Base-by-base conservation (phyloP, 2,329 filamentous ascomycete species). In the Gaeumannomyces sp. region DNA sequence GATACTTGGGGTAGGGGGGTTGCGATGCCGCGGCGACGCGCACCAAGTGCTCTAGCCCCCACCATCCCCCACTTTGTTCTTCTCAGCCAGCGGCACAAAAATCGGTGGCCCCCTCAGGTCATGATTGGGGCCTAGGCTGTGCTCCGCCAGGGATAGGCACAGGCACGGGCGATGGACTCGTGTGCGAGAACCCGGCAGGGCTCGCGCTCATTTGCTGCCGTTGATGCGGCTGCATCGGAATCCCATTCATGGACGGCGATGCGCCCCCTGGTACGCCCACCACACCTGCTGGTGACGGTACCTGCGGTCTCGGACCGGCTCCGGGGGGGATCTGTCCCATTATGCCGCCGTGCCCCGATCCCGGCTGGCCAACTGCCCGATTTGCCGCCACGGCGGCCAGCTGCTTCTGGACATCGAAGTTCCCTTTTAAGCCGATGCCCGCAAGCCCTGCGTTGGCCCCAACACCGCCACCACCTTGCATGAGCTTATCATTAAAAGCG, bases 401-500 rank as follows among this genome's bases (percentile, higher is more conserved):
- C 61, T 76, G 70, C 69, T 76, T 76, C 31, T 73, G 69, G 60
- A 73, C 69, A 45, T 78, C 74, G 35, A 74, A 72, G 16, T 71
- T 72, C 14, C 73, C 72, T 35, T 73, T 74, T 11, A 77, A 68
- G 0, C 77, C 76, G 27, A 78, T 76, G 27, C 76, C 76, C n/a
- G 73, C 73, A 27, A 79, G 70, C 25, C 76, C 76, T 0, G 74
- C 68, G 4, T 76, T 68, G 65, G 80, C 66, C 19, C 66, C 65
- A 33, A 65, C 64, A 35, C 66, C 65, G 33, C 56, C 29, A 2
- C 61, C 65, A 75, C 81, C 66, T 76, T 92, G 64, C 75, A 85
- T 16, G 70, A 78, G 75, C 70, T 77, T 79, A 60, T 79, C 76
- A 27, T 74, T 74, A 65, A 79, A 78, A 65, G 77, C 76, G 65